A percentile compares a stretch with the other conserved stretches of the same genome.
phyloP scores from a whole-genome alignment of 768 basidiomycete species.

The Rhodosporidiobolus odoratus region DNA sequence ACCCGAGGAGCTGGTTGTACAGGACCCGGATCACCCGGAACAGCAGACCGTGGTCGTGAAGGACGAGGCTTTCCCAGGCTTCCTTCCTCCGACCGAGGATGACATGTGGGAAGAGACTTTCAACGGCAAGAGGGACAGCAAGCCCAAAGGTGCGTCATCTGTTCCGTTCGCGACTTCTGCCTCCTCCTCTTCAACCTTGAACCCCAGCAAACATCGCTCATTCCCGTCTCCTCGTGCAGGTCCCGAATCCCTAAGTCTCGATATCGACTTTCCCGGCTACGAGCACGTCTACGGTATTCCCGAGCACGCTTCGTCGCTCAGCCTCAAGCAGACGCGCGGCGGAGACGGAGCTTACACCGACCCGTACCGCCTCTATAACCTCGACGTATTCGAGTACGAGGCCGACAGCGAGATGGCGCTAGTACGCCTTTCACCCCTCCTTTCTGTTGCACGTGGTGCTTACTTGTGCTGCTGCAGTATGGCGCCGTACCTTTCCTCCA shows the following conservation, averaged over 20 bases:
- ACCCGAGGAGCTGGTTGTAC: slow-evolving; percentile 45
- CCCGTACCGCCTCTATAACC: slow-evolving; percentile 89
- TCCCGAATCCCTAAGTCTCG: slow-evolving; percentile 86
- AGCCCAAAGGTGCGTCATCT: slow-evolving; percentile 77
- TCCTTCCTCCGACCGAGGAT: slow-evolving; percentile 74
- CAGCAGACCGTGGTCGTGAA: slow-evolving; percentile 42
- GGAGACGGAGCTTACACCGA: slow-evolving; percentile 71
- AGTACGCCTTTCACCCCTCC: slow-evolving; percentile 4
- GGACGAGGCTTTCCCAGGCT: slow-evolving; percentile 40
- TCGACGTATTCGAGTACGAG: slow-evolving; percentile 94
- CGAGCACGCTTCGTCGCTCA: slow-evolving; percentile 85
- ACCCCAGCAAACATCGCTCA: background rate
- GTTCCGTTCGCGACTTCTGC: slow-evolving; percentile 21
- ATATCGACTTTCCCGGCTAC: slow-evolving; percentile 87
- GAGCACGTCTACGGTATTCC: slow-evolving; percentile 92
- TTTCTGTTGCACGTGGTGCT: slow-evolving; percentile 39
- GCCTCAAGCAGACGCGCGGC: slow-evolving; percentile 76
- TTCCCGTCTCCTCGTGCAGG: slow-evolving; percentile 59
- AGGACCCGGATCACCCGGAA: slow-evolving; percentile 52
- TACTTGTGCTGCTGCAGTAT: slow-evolving; percentile 73
- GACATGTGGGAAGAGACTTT: slow-evolving; percentile 87
- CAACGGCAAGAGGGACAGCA: slow-evolving; percentile 78
- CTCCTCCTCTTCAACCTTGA: background rate
- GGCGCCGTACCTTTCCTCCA: slow-evolving; percentile 89
- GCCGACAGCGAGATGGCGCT: slow-evolving; percentile 52